Percentiles rank a stretch among this genome's conserved stretches.
phyloP scores from a whole-genome alignment of 2,329 filamentous ascomycete species.

The Fusarium camptoceras region DNA sequence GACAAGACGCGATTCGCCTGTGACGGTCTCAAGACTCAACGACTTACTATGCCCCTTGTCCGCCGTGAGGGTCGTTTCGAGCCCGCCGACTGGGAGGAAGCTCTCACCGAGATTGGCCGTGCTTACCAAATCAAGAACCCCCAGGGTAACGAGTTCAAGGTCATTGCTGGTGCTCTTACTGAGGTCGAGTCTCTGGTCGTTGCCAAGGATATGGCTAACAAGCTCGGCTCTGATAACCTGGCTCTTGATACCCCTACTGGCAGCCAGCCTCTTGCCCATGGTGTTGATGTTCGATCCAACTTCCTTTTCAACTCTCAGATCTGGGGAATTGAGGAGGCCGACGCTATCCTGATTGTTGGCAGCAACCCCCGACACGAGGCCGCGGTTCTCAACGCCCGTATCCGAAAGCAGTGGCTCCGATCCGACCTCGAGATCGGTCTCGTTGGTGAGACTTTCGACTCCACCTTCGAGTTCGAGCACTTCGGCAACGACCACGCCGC shows the following conservation, averaged over 20 bases:
- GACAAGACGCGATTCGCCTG: constrained; percentile 98
- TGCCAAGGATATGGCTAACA: constrained; percentile 97
- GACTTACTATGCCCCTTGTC: constrained; percentile 91
- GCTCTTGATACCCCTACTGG: constrained; percentile 91
- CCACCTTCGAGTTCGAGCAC: constrained; percentile 95
- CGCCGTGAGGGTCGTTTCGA: constrained; percentile 91
- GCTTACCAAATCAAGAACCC: constrained; percentile 84
- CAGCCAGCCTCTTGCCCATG: constrained; percentile 86
- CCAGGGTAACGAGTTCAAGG: constrained; percentile 95
- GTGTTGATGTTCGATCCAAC: constrained; percentile 92
- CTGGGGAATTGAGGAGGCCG: constrained; percentile 91
- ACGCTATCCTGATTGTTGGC: constrained; percentile 90
- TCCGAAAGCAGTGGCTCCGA: constrained; percentile 96
- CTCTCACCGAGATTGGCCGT: constrained; percentile 84
- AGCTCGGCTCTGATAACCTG: constrained; percentile 94
- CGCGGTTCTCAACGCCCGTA: constrained; percentile 93
- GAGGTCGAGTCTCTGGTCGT: constrained; percentile 95
- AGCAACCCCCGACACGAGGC: constrained; percentile 97
- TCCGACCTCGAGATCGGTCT: constrained; percentile 94
- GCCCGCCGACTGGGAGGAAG: constrained; percentile 95
- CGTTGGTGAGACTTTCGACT: constrained; percentile 90
- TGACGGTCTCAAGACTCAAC: constrained; percentile 95
- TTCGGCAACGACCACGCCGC: constrained; percentile 82
- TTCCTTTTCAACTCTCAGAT: constrained; percentile 98
- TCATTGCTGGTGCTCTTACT: constrained; percentile 87